phyloP scores from a whole-genome alignment of 176 grass and related monocot genomes.

The Rhipidocladum racemiflorum region DNA sequence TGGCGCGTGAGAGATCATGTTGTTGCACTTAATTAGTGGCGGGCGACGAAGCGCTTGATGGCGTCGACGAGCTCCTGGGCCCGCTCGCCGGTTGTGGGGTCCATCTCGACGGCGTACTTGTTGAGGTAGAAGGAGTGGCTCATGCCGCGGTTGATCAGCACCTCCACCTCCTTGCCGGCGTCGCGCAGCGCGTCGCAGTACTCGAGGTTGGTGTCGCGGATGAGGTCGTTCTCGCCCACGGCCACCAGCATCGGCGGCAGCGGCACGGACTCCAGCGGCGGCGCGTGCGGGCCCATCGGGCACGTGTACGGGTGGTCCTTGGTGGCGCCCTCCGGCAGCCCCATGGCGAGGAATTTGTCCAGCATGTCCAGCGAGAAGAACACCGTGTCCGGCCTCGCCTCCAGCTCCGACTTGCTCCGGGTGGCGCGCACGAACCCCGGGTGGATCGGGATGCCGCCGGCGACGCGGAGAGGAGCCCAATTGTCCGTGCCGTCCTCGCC shows the following conservation, averaged over 20 bases:
- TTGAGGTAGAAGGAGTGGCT: conserved; percentile 95
- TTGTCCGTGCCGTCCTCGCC: neutral
- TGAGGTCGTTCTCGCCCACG: conserved; percentile 69
- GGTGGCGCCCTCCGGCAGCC: conserved; percentile 59
- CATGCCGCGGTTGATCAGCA: conserved; percentile 60
- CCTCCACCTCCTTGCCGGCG: conserved; percentile 72
- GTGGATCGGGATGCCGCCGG: conserved; percentile 71
- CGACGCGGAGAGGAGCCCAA: conserved; percentile 55
- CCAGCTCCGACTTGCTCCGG: conserved; percentile 73
- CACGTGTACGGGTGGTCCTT: conserved; percentile 87
- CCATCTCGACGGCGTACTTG: conserved; percentile 81
- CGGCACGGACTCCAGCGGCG: conserved; percentile 49
- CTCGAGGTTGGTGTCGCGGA: conserved; percentile 78
- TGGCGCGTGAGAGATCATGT: neutral
- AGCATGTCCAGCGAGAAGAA: conserved; percentile 93
- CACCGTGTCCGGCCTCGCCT: conserved; percentile 43
- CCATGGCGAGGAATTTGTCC: conserved; percentile 63
- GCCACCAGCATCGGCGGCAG: conserved; percentile 65
- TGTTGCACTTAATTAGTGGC: conserved; percentile 29
- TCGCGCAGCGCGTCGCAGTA: conserved; percentile 62
- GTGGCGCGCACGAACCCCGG: conserved; percentile 72
- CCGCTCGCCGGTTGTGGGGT: conserved; percentile 53
- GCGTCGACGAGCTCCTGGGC: conserved; percentile 60
- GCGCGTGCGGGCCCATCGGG: conserved; percentile 63
- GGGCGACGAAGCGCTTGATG: conserved; percentile 58